Evolutionary conservation across 2,329 filamentous ascomycete species (phyloP).

Genomic region (Cladorrhinum sp.): DNA sequence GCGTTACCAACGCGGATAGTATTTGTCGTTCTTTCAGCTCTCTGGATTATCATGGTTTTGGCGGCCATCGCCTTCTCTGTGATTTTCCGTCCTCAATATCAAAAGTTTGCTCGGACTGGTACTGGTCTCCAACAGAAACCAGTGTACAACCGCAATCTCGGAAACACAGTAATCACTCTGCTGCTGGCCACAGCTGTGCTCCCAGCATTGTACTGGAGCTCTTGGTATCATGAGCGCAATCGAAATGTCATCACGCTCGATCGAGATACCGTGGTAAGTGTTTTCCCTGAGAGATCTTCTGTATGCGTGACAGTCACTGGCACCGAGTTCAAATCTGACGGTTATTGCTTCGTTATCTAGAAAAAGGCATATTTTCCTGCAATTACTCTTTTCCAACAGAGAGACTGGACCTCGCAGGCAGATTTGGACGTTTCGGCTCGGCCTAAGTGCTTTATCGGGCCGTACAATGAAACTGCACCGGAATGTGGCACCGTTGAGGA

Average conservation of each 20-base stretch:
- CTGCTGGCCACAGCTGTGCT: background rate
- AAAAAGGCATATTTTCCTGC: constrained; percentile 7
- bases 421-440: background rate
- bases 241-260: background rate
- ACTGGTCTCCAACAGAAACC: background rate
- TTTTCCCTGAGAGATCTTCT: background rate
- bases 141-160: constrained; percentile 2
- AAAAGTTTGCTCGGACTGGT: background rate
- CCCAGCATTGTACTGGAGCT: constrained; percentile 8
- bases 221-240: constrained; percentile 3
- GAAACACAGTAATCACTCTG: constrained; percentile 11
- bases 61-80: background rate
- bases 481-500: background rate
- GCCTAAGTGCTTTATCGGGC: constrained; percentile 16
- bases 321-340: background rate
- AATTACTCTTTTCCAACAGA: constrained; percentile 12
- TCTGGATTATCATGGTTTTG: background rate
- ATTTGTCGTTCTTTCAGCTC: background rate
- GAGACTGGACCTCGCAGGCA: constrained; percentile 12
- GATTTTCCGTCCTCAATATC: background rate
- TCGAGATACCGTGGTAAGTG: constrained; percentile 10
- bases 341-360: background rate
- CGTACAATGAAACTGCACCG: constrained; percentile 7
- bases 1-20: background rate
- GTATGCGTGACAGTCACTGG: too few relatives aligned